Percentiles rank a stretch among this genome's conserved stretches.
These are phyloP conservation scores for Canariomyces notabilis DNA, from an alignment of 2,329 filamentous ascomycete species.

Conservation along the genomic window DNA sequence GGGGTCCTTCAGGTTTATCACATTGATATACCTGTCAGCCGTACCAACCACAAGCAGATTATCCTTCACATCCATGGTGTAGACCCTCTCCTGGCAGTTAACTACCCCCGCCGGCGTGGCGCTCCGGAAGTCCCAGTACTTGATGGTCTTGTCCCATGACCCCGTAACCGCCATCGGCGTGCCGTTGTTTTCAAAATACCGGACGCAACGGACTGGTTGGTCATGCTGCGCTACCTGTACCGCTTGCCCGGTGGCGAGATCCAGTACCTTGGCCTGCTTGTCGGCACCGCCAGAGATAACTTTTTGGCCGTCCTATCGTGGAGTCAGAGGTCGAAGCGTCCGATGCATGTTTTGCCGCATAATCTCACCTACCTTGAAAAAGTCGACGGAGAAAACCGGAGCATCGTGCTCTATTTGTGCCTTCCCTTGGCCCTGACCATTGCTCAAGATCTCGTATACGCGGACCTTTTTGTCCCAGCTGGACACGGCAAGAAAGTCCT, in stretches of 20 bases:
- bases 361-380: constrained; percentile 66
- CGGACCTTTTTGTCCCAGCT: constrained; percentile 98
- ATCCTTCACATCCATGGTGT: constrained; percentile 86
- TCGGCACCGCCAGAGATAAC: constrained; percentile 84
- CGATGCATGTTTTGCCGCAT: no score
- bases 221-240: constrained; percentile 80
- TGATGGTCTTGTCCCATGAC: constrained; percentile 85
- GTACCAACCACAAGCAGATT: constrained; percentile 88
- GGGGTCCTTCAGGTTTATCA: constrained; percentile 85
- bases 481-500: constrained; percentile 79
- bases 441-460: constrained; percentile 83
- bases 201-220: constrained; percentile 70
- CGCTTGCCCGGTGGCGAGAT: constrained; percentile 64
- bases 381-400: constrained; percentile 79
- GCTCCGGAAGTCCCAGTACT: constrained; percentile 78
- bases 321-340: constrained; percentile 1
- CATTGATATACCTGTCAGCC: constrained; percentile 92
- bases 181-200: constrained; percentile 69
- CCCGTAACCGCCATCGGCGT: constrained; percentile 85
- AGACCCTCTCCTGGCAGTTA: constrained; percentile 70
- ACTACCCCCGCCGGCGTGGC: constrained; percentile 61
- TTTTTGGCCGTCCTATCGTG: constrained; percentile 75
- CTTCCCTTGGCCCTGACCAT: constrained; percentile 77
- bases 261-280: constrained; percentile 84
- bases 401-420: constrained; percentile 81